Evolutionary conservation across 345 rosid genomes (phyloP).

Genomic region (Sonneratia alba): DNA sequence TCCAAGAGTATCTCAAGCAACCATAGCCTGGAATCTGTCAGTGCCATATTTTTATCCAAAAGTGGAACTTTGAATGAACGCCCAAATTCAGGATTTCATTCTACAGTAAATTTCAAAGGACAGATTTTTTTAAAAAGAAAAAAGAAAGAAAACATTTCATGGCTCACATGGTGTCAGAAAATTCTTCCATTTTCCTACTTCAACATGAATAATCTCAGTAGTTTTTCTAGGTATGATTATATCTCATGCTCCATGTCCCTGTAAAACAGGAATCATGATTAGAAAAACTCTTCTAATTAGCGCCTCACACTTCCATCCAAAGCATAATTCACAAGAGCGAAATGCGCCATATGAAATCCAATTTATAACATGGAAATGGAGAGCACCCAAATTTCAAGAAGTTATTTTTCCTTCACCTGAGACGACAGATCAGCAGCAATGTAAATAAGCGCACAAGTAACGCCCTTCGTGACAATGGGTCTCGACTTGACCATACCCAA

Average conservation of each 20-base stretch:
- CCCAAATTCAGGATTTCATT: not conserved
- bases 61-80: not conserved
- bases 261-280: too few species aligned
- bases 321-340: too few species aligned
- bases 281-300: too few species aligned
- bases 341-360: too few species aligned
- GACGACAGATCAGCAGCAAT: constrained; percentile 83
- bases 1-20: not conserved
- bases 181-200: not conserved
- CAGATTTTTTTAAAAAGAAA: not conserved
- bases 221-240: not conserved
- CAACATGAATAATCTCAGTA: not conserved
- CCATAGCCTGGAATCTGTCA: not conserved
- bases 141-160: not conserved
- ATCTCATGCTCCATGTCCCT: too few species aligned
- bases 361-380: not conserved
- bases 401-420: constrained; percentile 38
- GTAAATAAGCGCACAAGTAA: constrained; percentile 60
- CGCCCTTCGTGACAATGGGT: constrained; percentile 71
- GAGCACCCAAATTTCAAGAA: too few species aligned
- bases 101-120: too few species aligned
- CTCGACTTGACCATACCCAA: constrained; percentile 71
- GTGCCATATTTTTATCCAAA: not conserved
- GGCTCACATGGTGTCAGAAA: not conserved
- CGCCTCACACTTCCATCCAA: not conserved